Base-by-base conservation (phyloP, 2,329 filamentous ascomycete genomes). In the Clarireedia paspali region DNA sequence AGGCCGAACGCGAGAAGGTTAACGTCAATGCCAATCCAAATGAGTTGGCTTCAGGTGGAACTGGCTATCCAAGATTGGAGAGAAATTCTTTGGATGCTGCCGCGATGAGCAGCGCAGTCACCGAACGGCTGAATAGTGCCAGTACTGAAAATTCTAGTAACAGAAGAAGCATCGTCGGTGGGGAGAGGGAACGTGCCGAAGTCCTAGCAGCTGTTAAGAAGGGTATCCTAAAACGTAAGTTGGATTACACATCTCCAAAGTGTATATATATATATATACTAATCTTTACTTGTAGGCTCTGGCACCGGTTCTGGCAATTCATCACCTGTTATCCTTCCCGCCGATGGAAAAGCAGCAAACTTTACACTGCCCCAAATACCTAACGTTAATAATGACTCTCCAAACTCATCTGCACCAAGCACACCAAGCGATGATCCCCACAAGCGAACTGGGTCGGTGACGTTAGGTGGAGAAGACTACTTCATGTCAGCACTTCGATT, bases 151-250 rank as follows among this genome's bases (percentile, higher is more conserved):
- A 77, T 53, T 82, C 85, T 23, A 75, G 76, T 23, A 76, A 84
- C 14, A 83, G 91, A 62, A 92, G 89, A 76, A 97, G 91, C 73
- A 95, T 96, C 64, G 80, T 96, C 47, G 92, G 91, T 40, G 88
- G 90, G 27, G 94, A 97, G 62, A 87, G 79, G 66, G 94, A 97
- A 68, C 85, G 92, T 60, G 90, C 91, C 1, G 92, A 97, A 69
- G 88, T 96, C 15, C 80, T 97, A 45, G 90, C 91, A 20, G 89
- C 91, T 6, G 90, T 97, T 48, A 90, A 90, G 68, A 96, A 96
- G 74, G 94, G 94, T 49, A 99, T 99, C 50, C 73, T 99, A 55
- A 99, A 99, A 74, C 88, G 91, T 88, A 80, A 71, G 82, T 72
- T 17, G 20, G 27, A 30, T 7, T 17, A 20, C 12, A 12, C 17